Evolutionary conservation across 495 filamentous ascomycete species (phyloP).

Genomic region (Aspergillus ellipticus): DNA sequence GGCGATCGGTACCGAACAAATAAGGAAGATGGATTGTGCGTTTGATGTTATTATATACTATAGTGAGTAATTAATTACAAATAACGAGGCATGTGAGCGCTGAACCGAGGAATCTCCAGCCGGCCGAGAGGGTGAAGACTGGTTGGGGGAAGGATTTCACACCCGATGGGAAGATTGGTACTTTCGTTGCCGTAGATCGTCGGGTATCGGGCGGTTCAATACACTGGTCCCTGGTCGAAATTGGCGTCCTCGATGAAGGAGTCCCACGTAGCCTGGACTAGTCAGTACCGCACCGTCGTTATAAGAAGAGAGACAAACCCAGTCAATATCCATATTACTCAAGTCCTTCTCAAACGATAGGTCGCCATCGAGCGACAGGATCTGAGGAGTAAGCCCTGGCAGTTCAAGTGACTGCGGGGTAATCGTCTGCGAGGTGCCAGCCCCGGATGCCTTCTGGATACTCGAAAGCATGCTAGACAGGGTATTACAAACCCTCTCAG

Average conservation of each 20-base stretch:
- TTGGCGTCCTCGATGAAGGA: not conserved
- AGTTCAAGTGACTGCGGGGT: not conserved
- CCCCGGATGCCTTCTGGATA: no score
- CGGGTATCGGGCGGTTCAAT: not conserved
- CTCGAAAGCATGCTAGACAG: conserved; percentile 1
- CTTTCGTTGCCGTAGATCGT: no score
- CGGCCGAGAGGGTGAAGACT: no score
- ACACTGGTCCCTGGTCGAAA: not conserved
- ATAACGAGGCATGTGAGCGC: no score
- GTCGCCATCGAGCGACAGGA: not conserved
- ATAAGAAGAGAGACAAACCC: not conserved
- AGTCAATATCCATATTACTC: conserved; percentile 3
- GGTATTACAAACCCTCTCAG: not conserved
- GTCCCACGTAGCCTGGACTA: conserved; percentile 1
- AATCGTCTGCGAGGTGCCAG: not conserved
- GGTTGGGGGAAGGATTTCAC: no score
- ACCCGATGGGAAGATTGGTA: no score
- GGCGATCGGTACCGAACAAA: no score
- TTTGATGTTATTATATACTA: no score
- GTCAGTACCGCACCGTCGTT: not conserved
- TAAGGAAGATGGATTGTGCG: no score
- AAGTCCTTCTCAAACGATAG: not conserved
- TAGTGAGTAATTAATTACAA: no score
- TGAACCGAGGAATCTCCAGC: no score
- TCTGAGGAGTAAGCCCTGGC: not conserved